phyloP scores from a whole-genome alignment of 495 filamentous ascomycete genomes.

The Sabuloglossum arenarium region DNA sequence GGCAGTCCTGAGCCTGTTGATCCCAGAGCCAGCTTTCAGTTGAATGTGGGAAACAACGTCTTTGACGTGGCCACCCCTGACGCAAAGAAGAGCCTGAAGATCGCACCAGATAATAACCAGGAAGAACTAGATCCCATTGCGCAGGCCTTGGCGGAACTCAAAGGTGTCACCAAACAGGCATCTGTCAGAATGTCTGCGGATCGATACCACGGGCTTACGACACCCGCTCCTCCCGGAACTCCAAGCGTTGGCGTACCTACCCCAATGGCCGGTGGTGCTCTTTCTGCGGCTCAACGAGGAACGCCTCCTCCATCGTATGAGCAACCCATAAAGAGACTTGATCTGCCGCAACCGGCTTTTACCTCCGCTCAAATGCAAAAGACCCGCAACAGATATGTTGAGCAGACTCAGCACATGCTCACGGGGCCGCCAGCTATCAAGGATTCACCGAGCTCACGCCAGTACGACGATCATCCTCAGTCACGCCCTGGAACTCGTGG shows the following conservation, averaged over 20 bases:
- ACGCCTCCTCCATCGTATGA: conserved; percentile 77
- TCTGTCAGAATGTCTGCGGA: conserved; percentile 75
- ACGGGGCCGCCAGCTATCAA: conserved; percentile 21
- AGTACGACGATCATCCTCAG: conserved; percentile 1
- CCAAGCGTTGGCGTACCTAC: conserved; percentile 20
- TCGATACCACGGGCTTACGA: conserved; percentile 74
- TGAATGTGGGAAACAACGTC: conserved; percentile 93
- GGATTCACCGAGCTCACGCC: conserved; percentile 3
- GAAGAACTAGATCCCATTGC: conserved; percentile 73
- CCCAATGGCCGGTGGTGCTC: conserved; percentile 26
- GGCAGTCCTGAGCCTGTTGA: conserved; percentile 80
- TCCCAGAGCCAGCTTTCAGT: conserved; percentile 75
- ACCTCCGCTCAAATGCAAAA: conserved; percentile 88
- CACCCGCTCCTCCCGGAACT: conserved; percentile 39
- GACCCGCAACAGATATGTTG: conserved; percentile 67
- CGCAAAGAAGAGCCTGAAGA: conserved; percentile 18
- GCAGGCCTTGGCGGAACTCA: conserved; percentile 76
- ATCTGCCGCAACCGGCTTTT: conserved; percentile 76
- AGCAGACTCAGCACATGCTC: conserved; percentile 68
- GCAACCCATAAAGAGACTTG: conserved; percentile 52
- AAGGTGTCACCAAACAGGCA: conserved; percentile 55
- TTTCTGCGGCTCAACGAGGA: conserved; percentile 29
- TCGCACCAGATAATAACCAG: conserved; percentile 15
- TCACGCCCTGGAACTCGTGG: conserved; percentile 24
- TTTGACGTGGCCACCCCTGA: conserved; percentile 89